Base-by-base conservation (phyloP, 2,329 filamentous ascomycete species). In the Grosmannia huntii region DNA sequence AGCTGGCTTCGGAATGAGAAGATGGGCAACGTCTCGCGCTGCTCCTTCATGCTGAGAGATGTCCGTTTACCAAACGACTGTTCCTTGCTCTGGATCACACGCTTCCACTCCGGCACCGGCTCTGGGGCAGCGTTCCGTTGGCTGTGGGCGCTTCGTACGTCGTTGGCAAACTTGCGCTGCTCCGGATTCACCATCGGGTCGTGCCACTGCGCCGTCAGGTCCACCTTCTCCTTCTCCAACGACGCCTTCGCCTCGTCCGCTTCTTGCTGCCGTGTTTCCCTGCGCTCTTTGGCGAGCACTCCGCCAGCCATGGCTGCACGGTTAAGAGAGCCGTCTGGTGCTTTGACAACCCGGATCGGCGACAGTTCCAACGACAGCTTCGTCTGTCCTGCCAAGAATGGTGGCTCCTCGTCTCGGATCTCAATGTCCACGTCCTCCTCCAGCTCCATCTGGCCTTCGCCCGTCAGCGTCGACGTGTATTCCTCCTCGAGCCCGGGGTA, bases 371-470 rank as follows among this genome's bases (percentile, higher is more conserved):
- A 77, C 11, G 90, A 96, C 68, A 96, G 91, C 68, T 96, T 96
- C 0, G 94, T 99, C 70, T 99, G 95, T 5, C 94, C 94, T 19
- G 89, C 88, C 62, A 99, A 72, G 76, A 99, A 99, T 0, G 94
- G 94, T 0, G 94, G 95, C 67, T 99, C 94, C 66, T 99, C 94
- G 62, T 99, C 94, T 64, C 86, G 83, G 33, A 99, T 89, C 71
- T 99, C 94, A 62, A 99, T 99, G 66, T 99, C 94, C 5, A 99
- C 84, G 67, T 99, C 94, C 70, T 96, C 89, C 69, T 99, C 94
- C 62, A 97, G 80, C 68, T 96, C 90, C 70, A 97, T 85, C 57
- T 89, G 86, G 19, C 86, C 89, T 64, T 96, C 89, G 19, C 90
- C 92, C 28, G 86, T 87, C 28, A 96, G 75, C 0, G 90, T 91